Evolutionary conservation across 2,329 filamentous ascomycete species (phyloP).

Genomic region (Aspergillus proliferans): DNA sequence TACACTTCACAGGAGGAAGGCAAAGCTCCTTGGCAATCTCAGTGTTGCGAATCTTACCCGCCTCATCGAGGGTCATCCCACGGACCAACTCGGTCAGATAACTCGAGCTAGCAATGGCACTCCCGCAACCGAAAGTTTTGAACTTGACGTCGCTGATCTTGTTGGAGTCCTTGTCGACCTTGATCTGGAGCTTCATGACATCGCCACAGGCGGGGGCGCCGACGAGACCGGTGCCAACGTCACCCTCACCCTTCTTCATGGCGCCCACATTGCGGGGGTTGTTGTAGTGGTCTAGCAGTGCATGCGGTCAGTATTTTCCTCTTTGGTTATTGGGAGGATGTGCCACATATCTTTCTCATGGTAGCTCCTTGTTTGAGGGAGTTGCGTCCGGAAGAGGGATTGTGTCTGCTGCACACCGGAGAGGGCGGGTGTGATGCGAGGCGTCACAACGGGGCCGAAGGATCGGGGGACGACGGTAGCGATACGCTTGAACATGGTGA

Average conservation of each 20-base stretch:
- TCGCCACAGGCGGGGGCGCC: conserved; percentile 86
- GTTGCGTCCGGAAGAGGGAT: conserved; percentile 35
- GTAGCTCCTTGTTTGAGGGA: conserved; percentile 45
- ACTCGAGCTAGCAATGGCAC: conserved; percentile 87
- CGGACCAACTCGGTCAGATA: conserved; percentile 92
- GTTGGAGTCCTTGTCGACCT: conserved; percentile 79
- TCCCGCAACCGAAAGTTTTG: conserved; percentile 95
- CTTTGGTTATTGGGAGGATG: neutral
- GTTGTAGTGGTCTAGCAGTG: conserved; percentile 74
- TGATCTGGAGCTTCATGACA: conserved; percentile 91
- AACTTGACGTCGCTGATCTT: conserved; percentile 93
- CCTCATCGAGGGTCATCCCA: conserved; percentile 94
- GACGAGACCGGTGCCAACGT: conserved; percentile 87
- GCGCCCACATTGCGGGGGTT: conserved; percentile 72
- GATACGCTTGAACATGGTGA: conserved; percentile 54
- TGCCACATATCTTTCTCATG: conserved; percentile 59
- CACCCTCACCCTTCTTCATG: conserved; percentile 69
- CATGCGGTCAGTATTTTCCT: conserved; percentile 12
- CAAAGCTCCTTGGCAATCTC: conserved; percentile 97
- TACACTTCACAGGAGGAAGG: conserved; percentile 82
- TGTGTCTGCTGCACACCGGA: conserved; percentile 34
- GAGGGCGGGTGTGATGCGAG: conserved; percentile 45
- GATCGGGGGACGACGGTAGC: conserved; percentile 49
- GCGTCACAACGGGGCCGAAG: conserved; percentile 45
- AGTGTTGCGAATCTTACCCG: conserved; percentile 86